Conservation (phyloP, 116 monocot genomes). For the Phalaenopsis hybrid region DNA sequence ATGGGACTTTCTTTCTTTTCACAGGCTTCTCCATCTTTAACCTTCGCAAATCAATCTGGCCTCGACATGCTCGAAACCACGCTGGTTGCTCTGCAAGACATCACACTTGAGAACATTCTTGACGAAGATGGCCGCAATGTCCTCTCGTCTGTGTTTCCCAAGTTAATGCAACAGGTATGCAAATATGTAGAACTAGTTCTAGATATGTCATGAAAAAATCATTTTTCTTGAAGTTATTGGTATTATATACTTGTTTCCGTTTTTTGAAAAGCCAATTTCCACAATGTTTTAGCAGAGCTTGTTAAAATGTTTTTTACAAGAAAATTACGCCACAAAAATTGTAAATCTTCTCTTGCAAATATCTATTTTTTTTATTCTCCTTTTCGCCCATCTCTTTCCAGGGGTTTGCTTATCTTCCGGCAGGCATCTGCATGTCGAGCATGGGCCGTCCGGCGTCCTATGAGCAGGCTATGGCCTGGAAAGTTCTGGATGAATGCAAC, state of each 20-base stretch:
- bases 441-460: conserved; percentile 86
- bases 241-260: too few species aligned
- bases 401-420: conserved; percentile 69
- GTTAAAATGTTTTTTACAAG: too few species aligned
- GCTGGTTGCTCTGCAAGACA: conserved; percentile 66
- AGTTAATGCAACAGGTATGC: conserved; percentile 82
- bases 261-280: too few species aligned
- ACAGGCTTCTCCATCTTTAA: conserved; percentile 54
- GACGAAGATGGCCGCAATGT: conserved; percentile 64
- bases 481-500: conserved; percentile 66
- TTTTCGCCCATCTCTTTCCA: conserved; percentile 2
- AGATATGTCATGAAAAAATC: too few species aligned
- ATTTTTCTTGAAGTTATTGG: too few species aligned
- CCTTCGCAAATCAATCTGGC: conserved; percentile 86
- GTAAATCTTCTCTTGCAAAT: background rate
- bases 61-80: conserved; percentile 95
- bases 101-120: conserved; percentile 70
- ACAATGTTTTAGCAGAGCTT: too few species aligned
- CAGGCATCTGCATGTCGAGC: conserved; percentile 72
- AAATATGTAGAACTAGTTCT: too few species aligned
- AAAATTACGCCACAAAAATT: too few species aligned
- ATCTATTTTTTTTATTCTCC: background rate
- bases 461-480: conserved; percentile 78
- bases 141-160: conserved; percentile 52
- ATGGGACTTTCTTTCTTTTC: background rate